Evolutionary conservation across 306 rosid species (phyloP), one percentile per base, ranked within the genome.

Genomic region (Dicorynia guianensis): DNA sequence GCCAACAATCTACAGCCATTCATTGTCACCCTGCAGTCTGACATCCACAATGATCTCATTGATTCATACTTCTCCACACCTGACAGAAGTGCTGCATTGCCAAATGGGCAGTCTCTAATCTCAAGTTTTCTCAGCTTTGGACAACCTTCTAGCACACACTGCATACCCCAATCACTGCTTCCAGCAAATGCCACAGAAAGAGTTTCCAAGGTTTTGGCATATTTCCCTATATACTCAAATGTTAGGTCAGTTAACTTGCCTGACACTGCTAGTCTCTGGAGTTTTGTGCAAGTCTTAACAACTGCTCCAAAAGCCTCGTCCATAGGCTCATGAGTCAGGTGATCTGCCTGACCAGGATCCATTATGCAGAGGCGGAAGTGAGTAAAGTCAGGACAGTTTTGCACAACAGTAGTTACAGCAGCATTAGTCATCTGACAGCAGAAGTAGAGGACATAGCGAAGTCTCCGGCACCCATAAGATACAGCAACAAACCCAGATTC

Each of bases 11-110:
- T 76, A 50, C 87, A 85, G 1, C 88, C 93, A 10, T 85, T 79
- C 90, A 80, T 87, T 4, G 97, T 91, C 35, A 91, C 85, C 6
- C 68, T 76, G 83, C 97, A 93, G 76, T 81, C 88, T 7, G 96
- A 93, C 93, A 93, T 93, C 97, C 98, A 93, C 19, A 93, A 85
- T 0, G 98, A 93, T 67, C 93, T 85, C 96, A 93, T 89, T 0
- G 96, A 87, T 68, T 89, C 97, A 1, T 91, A 89, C 92, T 77
- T 88, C 64, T 72, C 87, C 62, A 85, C 14, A 48, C 87, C 83
- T 0, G 93, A 70, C 6, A 93, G 88, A 59, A 93, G 84, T 4
- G 96, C 98, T 0, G 72, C 89, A 55, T 93, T 87, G 42, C 97
- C 98, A 54, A 93, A 93, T 15, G 97, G 96, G 66, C 96, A 78